Evolutionary conservation across 2,329 filamentous ascomycete genomes (phyloP).

Genomic region (Fusarium ramigenum): DNA sequence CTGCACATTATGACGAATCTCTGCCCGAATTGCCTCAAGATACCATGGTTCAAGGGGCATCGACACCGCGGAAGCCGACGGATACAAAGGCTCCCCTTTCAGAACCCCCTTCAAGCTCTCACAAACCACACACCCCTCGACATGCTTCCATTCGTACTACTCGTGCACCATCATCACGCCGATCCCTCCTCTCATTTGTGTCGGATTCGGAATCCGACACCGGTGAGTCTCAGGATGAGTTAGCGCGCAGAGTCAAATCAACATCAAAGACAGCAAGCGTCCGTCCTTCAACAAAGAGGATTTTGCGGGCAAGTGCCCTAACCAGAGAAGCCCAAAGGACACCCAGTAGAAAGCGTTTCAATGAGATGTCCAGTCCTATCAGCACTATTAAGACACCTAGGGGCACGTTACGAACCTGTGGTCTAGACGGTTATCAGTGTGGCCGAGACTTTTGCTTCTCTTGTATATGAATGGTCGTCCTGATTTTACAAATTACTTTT

Average conservation of each 20-base stretch:
- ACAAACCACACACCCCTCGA: slow-evolving; percentile 43
- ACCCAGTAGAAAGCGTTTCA: slow-evolving; percentile 37
- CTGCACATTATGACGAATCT: neutral
- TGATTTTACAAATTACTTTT: neutral
- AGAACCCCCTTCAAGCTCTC: slow-evolving; percentile 27
- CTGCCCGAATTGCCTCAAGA: neutral
- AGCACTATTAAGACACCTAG: slow-evolving; percentile 56
- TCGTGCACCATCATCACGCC: slow-evolving; percentile 45
- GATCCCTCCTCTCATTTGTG: slow-evolving; percentile 55
- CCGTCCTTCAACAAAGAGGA: slow-evolving; percentile 35
- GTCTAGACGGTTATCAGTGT: slow-evolving; percentile 64
- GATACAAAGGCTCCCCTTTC: neutral
- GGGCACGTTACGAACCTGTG: slow-evolving; percentile 61
- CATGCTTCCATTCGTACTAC: slow-evolving; percentile 39
- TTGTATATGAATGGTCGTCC: slow-evolving; percentile 52
- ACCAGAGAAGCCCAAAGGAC: slow-evolving; percentile 45
- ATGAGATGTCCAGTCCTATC: slow-evolving; percentile 34
- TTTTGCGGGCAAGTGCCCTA: slow-evolving; percentile 43
- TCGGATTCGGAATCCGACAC: slow-evolving; percentile 54
- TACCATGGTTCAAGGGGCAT: neutral
- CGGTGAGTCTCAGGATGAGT: slow-evolving; percentile 51
- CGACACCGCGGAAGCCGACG: slow-evolving; percentile 15
- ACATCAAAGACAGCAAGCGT: slow-evolving; percentile 22
- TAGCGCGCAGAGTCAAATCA: slow-evolving; percentile 32
- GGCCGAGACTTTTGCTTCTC: slow-evolving; percentile 68